Conservation (phyloP, 129 eudicot genomes). For the Arctium lappa region DNA sequence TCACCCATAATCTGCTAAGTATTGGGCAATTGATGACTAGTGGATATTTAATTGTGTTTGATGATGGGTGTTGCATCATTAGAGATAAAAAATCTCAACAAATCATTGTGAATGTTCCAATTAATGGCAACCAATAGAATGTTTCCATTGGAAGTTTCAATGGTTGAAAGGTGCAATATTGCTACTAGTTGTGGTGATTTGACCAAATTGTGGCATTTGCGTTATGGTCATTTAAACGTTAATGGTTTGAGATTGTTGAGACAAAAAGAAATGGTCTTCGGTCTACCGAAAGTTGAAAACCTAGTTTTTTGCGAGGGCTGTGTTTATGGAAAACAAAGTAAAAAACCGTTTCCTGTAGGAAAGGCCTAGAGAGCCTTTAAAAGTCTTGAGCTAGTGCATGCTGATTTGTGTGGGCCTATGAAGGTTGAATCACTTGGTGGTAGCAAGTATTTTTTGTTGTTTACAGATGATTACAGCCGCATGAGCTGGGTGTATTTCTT, state of each 20-base stretch:
- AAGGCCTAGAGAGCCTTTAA: no score
- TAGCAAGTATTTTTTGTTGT: not conserved
- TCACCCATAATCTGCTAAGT: conserved; percentile 5
- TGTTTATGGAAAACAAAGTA: conserved; percentile 29
- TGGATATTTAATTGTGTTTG: conserved; percentile 8
- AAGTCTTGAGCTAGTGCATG: no score
- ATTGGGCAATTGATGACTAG: conserved; percentile 3
- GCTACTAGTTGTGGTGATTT: not conserved
- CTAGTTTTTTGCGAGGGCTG: conserved; percentile 26
- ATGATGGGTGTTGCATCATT: not conserved
- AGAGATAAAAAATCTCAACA: not conserved
- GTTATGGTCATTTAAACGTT: conserved; percentile 3
- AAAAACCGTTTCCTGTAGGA: no score
- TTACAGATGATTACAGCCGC: not conserved
- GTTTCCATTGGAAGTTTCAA: conserved; percentile 11
- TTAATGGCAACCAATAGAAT: conserved; percentile 1
- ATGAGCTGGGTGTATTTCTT: not conserved
- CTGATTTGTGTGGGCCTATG: no score
- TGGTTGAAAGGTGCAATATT: not conserved
- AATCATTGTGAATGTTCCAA: not conserved
- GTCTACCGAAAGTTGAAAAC: not conserved
- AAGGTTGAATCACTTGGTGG: no score
- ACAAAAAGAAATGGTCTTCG: not conserved
- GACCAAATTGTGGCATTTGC: not conserved
- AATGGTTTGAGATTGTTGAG: not conserved